Evolutionary conservation across 192 early-diverging fungal genomes (phyloP), one percentile per base, ranked within the genome.

Genomic region (Obelidium mucronatum): DNA sequence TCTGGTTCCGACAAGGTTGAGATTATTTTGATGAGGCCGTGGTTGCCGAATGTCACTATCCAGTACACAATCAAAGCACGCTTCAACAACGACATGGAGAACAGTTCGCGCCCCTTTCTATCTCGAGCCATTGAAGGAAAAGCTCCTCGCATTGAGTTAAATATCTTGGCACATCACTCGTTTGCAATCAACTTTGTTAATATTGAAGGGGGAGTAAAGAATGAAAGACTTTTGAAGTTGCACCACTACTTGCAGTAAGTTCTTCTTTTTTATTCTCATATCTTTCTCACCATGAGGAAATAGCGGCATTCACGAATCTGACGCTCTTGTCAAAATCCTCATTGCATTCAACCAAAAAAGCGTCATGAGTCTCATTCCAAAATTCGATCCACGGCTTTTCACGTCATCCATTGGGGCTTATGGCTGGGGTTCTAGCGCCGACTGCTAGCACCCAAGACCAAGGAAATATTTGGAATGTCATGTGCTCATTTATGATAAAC

Each of bases 101-200:
- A 59, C 15, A 13, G 13, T 0, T 13, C n/a, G 1, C 42, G 42
- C 19, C 34, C 59, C 6, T 44, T 51, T 33, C 28, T 78, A 44
- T 52, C 79, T 0, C 40, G 40, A 2, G 72, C 48, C 13, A 36
- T 58, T 1, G 56, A 63, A 17, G 22, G 31, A 24, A 87, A 87
- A 56, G 53, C 66, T 15, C 81, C 78, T 0, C 40, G 75, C 6
- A 81, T 88, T 42, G 84, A 88, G 66, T 53, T 88, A 31, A 84
- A 84, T 77, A 77, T 88, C 28, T 51, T 86, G 26, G 82, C 87
- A 8, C 79, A 84, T 31, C 84, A 84, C 39, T 73, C 79, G 2
- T 88, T 88, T 82, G 85, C 83, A 1, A 69, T 85, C 8, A 31
- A 76, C 13, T 88, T 86, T 61, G 80, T 86, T 17, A 84, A 86